These are phyloP conservation scores for Raffaelea deltoideospora DNA, from an alignment of 2,329 filamentous ascomycete genomes.

Conservation along the genomic window DNA sequence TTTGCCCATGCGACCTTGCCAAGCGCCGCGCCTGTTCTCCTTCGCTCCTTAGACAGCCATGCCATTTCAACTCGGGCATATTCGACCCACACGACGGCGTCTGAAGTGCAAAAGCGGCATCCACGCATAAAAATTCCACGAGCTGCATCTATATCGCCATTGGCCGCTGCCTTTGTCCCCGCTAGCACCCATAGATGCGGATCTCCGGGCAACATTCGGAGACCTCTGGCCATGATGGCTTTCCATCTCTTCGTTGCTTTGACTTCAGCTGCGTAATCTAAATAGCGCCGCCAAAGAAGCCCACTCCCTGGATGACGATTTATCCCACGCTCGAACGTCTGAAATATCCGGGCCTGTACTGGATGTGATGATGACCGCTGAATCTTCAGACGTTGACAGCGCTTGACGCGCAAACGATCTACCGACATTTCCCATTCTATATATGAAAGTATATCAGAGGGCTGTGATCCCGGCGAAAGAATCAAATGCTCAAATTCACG, in stretches of 20 bases:
- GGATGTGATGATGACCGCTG: conserved; percentile 51
- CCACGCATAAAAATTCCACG: conserved; percentile 78
- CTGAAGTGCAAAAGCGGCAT: conserved; percentile 71
- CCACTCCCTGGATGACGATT: conserved; percentile 70
- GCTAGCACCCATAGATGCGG: conserved; percentile 78
- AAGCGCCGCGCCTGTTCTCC: conserved; percentile 35
- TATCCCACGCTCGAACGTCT: conserved; percentile 76
- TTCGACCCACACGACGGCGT: conserved; percentile 67
- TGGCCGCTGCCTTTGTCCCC: conserved; percentile 58
- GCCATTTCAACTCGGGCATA: conserved; percentile 87
- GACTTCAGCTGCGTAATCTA: conserved; percentile 60
- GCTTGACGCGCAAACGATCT: conserved; percentile 66
- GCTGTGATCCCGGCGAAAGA: conserved; percentile 62
- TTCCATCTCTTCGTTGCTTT: conserved; percentile 53
- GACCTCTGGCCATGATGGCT: conserved; percentile 47
- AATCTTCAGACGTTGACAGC: conserved; percentile 67
- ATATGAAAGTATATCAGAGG: conserved; percentile 73
- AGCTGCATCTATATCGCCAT: conserved; percentile 78
- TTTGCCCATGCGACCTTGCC: conserved; percentile 5
- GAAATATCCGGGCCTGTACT: conserved; percentile 72
- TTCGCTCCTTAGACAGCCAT: conserved; percentile 70
- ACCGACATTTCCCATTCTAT: conserved; percentile 55
- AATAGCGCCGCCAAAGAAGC: conserved; percentile 78
- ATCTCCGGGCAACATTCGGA: conserved; percentile 76
- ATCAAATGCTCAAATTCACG: conserved; percentile 89